Base-by-base conservation (phyloP, 371 early-diverging fungal species). In the Mortierella sp. region DNA sequence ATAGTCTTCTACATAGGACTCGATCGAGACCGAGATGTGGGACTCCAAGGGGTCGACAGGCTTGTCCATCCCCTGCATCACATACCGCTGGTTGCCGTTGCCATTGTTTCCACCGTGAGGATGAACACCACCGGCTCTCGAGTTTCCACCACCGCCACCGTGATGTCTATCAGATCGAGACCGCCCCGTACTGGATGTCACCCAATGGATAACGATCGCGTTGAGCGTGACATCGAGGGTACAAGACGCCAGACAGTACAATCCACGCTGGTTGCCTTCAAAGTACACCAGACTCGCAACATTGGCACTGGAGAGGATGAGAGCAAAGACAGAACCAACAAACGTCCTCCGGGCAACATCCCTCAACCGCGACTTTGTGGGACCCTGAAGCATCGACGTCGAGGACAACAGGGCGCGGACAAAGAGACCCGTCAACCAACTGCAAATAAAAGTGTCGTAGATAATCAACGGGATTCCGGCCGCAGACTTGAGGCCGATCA, bases 161-260 rank as follows among this genome's bases (percentile, higher is more conserved):
- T 24, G 65, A 21, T 38, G 21, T 41, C 38, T 41, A 7, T 43
- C 71, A 38, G 46, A 12, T 24, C 11, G 24, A 8, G 46, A 44
- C 46, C 46, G 12, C n/a, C 46, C 46, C 46, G 71, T n/a, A 3
- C 65, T 65, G 41, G 78, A 81, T 0, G 81, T 81, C 49, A 92
- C 91, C 92, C 92, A 92, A 76, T 93, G 93, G 65, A 93, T 87
- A 1, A 91, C 88, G 29, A 90, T 81, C 6, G 90, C 90, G 72
- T 92, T 93, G 72, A 92, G 82, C 0, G 91, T 92, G 35, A 93
- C 92, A 87, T 93, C 92, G 32, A 92, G 75, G 4, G 90, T 91
- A 73, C 93, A 93, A 32, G 89, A 89, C 0, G 89, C 91, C 21
- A 93, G 60, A 74, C 93, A 93, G n/a, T 91, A 58, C 11, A 90